Conservation (phyloP, 2,329 filamentous ascomycete genomes). For the Didymella pomorum region DNA sequence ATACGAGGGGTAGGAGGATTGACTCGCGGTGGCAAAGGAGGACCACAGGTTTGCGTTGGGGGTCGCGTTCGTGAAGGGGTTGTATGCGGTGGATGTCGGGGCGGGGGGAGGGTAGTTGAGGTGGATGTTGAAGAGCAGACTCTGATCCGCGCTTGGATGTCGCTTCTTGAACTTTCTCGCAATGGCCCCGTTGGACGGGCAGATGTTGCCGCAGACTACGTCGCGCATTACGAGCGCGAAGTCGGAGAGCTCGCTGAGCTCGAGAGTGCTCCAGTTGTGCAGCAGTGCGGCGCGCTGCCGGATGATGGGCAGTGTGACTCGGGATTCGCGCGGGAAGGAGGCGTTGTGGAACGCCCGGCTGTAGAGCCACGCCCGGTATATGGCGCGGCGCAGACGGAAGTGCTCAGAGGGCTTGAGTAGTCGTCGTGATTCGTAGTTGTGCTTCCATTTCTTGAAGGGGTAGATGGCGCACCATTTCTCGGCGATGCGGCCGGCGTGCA, state of each 20-base stretch:
- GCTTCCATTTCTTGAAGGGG: conserved; percentile 69
- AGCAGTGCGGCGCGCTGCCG: neutral
- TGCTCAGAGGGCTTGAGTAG: conserved; percentile 49
- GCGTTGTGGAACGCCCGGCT: neutral
- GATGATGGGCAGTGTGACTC: neutral
- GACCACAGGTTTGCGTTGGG: neutral
- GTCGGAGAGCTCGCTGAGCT: neutral
- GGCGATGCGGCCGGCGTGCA: conserved; percentile 63
- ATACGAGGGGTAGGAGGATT: neutral
- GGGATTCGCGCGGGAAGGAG: neutral
- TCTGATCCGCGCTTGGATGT: neutral
- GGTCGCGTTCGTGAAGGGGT: neutral
- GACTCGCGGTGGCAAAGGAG: neutral
- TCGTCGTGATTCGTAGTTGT: conserved; percentile 63
- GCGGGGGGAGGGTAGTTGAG: neutral
- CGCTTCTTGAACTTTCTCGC: neutral
- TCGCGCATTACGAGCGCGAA: neutral
- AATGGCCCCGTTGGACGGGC: neutral
- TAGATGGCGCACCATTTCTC: conserved; percentile 68
- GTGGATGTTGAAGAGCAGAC: neutral
- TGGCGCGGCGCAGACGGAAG: neutral
- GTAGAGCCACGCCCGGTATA: neutral
- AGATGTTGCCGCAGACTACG: neutral
- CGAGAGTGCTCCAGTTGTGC: neutral
- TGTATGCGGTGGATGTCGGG: neutral